These are phyloP conservation scores for Hymenoscyphus scutula DNA, from an alignment of 2,329 filamentous ascomycete species.

Conservation along the genomic window DNA sequence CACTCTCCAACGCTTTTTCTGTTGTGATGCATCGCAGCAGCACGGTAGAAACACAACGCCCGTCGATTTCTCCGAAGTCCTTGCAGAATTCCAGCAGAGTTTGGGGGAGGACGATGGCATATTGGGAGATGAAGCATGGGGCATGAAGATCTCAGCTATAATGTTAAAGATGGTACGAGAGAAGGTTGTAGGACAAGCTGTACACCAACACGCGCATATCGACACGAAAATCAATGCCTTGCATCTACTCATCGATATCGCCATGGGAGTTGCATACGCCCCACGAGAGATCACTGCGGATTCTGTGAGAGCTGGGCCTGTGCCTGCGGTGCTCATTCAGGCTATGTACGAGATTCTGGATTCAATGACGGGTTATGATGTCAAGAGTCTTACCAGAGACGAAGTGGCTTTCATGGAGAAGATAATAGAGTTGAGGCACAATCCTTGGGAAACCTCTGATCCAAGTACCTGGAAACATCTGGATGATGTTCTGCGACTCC, in stretches of 20 bases:
- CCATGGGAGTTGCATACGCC: slow-evolving; percentile 15
- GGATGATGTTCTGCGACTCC: slow-evolving; percentile 15
- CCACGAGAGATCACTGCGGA: slow-evolving; percentile 3
- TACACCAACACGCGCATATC: not conserved
- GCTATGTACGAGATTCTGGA: slow-evolving; percentile 12
- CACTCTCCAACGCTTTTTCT: slow-evolving; percentile 14
- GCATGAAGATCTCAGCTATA: not conserved
- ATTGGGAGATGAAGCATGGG: slow-evolving; percentile 4
- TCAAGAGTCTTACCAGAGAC: slow-evolving; percentile 13
- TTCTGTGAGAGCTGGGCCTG: slow-evolving; percentile 5
- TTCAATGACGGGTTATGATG: slow-evolving; percentile 9
- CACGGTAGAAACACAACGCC: not conserved
- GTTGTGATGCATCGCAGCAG: slow-evolving; percentile 17
- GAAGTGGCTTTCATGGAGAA: slow-evolving; percentile 15
- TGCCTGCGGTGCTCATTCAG: slow-evolving; percentile 9
- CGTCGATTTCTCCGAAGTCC: not conserved
- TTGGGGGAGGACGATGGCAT: not conserved
- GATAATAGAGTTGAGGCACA: slow-evolving; percentile 13
- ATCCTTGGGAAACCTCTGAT: slow-evolving; percentile 5
- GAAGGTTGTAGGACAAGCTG: not conserved
- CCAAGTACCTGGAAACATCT: slow-evolving; percentile 14
- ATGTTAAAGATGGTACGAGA: slow-evolving; percentile 1
- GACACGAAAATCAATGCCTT: slow-evolving; percentile 18
- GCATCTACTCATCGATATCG: slow-evolving; percentile 17
- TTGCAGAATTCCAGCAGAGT: slow-evolving; percentile 5